Conservation (phyloP, 2,329 filamentous ascomycete species). For the Paecilomyces formosus region DNA sequence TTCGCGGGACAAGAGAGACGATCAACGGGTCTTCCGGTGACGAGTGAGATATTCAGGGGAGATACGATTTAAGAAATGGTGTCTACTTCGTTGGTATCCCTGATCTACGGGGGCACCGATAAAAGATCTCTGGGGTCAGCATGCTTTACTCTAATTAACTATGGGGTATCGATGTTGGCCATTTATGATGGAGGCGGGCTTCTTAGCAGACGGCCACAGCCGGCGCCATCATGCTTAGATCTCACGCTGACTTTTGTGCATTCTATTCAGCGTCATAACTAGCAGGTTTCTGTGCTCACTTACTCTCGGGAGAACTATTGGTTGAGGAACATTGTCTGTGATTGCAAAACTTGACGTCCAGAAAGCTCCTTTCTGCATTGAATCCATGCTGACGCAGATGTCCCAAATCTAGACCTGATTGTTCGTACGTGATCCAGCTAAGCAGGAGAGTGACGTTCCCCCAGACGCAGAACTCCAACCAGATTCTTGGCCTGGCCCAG, state of each 20-base stretch:
- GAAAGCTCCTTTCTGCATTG: background rate
- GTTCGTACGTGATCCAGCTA: background rate
- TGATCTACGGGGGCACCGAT: background rate
- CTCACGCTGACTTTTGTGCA: background rate
- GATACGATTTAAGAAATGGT: background rate
- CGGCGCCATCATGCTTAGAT: background rate
- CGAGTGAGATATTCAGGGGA: background rate
- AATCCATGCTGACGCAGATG: background rate
- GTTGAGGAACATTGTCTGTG: background rate
- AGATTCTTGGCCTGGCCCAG: background rate
- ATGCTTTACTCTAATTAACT: background rate
- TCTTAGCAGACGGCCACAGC: background rate
- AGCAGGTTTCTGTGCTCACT: background rate
- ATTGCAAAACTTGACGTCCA: background rate
- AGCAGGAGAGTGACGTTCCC: background rate
- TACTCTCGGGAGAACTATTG: background rate
- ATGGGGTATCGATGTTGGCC: background rate
- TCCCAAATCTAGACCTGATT: background rate
- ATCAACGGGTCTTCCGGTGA: background rate
- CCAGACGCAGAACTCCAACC: background rate
- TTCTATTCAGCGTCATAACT: background rate
- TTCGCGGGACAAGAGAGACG: background rate
- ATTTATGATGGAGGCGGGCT: background rate
- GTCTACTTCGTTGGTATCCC: background rate
- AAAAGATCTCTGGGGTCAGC: background rate